phyloP scores from a whole-genome alignment of 352 stramenopile genomes.

The Pythium dissimile region DNA sequence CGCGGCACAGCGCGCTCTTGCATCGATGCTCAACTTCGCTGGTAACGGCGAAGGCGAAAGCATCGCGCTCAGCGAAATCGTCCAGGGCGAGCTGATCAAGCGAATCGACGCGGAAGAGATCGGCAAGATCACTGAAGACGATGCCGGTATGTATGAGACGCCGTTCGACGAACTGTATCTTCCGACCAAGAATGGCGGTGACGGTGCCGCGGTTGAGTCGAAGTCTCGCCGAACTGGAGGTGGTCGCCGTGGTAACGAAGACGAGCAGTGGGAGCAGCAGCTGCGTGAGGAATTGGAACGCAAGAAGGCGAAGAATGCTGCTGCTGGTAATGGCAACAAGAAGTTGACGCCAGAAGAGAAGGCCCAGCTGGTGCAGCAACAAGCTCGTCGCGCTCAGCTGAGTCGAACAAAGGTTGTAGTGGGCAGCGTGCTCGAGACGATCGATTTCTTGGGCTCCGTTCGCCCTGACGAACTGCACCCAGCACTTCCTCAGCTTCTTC shows the following conservation, averaged over 20 bases:
- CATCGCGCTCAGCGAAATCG: constrained; percentile 64
- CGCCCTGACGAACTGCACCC: constrained; percentile 72
- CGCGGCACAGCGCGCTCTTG: constrained; percentile 62
- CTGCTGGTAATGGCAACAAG: constrained; percentile 9
- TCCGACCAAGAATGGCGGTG: constrained; percentile 37
- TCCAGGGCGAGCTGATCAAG: constrained; percentile 57
- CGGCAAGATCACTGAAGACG: constrained; percentile 44
- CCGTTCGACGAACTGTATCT: constrained; percentile 76
- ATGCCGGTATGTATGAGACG: constrained; percentile 59
- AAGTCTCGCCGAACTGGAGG: constrained; percentile 34
- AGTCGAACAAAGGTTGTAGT: constrained; percentile 39
- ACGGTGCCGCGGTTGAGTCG: constrained; percentile 18
- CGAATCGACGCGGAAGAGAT: constrained; percentile 50
- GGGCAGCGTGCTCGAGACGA: constrained; percentile 46
- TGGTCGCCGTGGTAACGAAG: constrained; percentile 56
- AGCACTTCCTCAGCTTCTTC: constrained; percentile 62
- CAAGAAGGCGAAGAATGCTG: constrained; percentile 49
- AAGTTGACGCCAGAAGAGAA: constrained; percentile 64
- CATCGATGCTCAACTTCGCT: constrained; percentile 72
- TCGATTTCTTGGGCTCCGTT: constrained; percentile 53
- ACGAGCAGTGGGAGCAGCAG: constrained; percentile 85
- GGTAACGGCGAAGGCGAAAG: constrained; percentile 78
- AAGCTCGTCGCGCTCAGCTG: constrained; percentile 48
- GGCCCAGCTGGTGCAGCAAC: constrained; percentile 51
- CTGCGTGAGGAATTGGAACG: constrained; percentile 74